phyloP scores from a whole-genome alignment of 1,139 yeast species.

The Torulaspora pretoriensis region DNA sequence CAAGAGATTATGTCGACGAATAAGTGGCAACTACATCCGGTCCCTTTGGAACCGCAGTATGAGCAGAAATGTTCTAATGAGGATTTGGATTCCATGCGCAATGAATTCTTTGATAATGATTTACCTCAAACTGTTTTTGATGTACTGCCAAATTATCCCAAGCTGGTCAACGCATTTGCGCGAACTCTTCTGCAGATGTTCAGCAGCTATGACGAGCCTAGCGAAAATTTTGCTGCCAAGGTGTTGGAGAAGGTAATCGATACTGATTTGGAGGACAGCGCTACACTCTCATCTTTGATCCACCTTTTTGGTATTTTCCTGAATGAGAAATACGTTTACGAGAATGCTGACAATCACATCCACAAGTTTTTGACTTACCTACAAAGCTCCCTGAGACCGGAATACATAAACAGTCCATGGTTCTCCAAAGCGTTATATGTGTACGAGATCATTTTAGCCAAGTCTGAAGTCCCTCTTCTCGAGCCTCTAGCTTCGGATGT shows the following conservation, averaged over 20 bases:
- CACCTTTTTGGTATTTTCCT: slow-evolving; percentile 49
- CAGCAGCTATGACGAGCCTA: slow-evolving; percentile 23
- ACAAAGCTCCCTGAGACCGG: slow-evolving; percentile 39
- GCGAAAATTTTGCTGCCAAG: slow-evolving; percentile 34
- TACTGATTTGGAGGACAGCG: slow-evolving; percentile 32
- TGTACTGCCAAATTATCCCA: slow-evolving; percentile 50
- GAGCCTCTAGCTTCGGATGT: slow-evolving; percentile 31
- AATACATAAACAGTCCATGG: slow-evolving; percentile 45
- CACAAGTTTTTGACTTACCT: slow-evolving; percentile 43
- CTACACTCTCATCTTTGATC: slow-evolving; percentile 43
- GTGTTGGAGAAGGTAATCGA: slow-evolving; percentile 40
- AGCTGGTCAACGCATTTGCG: slow-evolving; percentile 47
- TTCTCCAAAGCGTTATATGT: slow-evolving; percentile 48
- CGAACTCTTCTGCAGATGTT: slow-evolving; percentile 42
- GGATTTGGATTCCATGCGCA: slow-evolving; percentile 43
- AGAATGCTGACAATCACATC: slow-evolving; percentile 30
- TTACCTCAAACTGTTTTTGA: slow-evolving; percentile 48
- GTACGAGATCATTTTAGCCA: slow-evolving; percentile 48
- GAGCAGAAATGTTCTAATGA: slow-evolving; percentile 36
- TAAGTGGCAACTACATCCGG: slow-evolving; percentile 10
- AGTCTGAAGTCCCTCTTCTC: slow-evolving; percentile 42
- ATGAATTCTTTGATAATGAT: slow-evolving; percentile 27
- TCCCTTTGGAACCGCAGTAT: slow-evolving; percentile 35
- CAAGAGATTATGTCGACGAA: slow-evolving; percentile 10
- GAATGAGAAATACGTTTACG: slow-evolving; percentile 30